Percentiles rank a stretch among this genome's conserved stretches.
These are phyloP conservation scores for Phytophthora parvispora DNA, from an alignment of 352 stramenopile genomes.

Conservation along the genomic window DNA sequence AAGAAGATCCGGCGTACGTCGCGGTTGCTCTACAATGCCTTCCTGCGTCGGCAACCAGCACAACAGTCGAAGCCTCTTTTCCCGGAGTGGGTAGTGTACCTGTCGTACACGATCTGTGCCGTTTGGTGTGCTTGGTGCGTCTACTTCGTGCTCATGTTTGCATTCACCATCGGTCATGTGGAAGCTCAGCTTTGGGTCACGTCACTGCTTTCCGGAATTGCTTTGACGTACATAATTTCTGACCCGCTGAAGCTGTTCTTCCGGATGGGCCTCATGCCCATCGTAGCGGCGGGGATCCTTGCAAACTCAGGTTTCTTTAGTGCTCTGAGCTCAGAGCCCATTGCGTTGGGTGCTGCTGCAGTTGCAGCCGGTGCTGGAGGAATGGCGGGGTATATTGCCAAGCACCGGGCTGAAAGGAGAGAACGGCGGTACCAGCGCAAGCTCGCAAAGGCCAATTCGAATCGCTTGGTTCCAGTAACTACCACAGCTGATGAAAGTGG, in stretches of 20 bases:
- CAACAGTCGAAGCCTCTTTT: constrained; percentile 66
- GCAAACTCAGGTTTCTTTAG: constrained; percentile 67
- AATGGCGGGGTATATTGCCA: constrained; percentile 59
- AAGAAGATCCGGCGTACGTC: constrained; percentile 72
- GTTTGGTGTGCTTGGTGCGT: constrained; percentile 64
- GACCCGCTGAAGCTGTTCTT: constrained; percentile 82
- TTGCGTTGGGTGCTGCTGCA: constrained; percentile 55
- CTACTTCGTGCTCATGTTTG: constrained; percentile 83
- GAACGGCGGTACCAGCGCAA: constrained; percentile 15
- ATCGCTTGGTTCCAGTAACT: constrained; percentile 40
- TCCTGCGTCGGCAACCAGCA: constrained; percentile 63
- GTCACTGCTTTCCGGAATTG: constrained; percentile 62
- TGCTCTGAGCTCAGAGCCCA: constrained; percentile 52
- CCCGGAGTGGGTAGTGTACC: constrained; percentile 79
- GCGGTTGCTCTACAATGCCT: constrained; percentile 78
- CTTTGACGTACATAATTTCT: constrained; percentile 68
- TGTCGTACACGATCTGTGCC: constrained; percentile 71
- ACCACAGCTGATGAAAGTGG: constrained; percentile 7
- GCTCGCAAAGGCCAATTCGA: constrained; percentile 28
- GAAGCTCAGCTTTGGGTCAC: constrained; percentile 74
- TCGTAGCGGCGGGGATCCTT: constrained; percentile 63
- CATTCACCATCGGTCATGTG: constrained; percentile 66
- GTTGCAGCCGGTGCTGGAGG: constrained; percentile 51
- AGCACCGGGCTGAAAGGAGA: constrained; percentile 29
- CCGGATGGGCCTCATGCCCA: constrained; percentile 75